Evolutionary conservation across 805 yeast genomes (phyloP), one percentile per base, ranked within the genome.

Genomic region (Brettanomyces custersianus): DNA sequence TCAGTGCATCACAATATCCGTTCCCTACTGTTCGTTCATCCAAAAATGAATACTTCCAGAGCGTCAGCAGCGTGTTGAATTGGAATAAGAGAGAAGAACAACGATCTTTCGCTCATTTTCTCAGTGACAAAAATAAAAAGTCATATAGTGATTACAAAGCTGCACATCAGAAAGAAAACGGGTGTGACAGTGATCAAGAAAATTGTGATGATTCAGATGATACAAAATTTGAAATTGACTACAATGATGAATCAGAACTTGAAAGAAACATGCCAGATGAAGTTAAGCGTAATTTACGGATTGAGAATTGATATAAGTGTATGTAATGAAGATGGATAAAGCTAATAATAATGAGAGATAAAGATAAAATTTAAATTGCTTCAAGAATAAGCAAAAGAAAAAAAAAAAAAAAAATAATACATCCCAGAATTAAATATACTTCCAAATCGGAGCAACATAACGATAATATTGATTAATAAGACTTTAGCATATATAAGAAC

Each of bases 41-140:
- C 17, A 69, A 76, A 38, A 72, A 81, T 4, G 92, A 85, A 56
- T 77, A 83, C 61, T 69, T 92, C 57, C 94, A 87, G 55, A 71
- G 86, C 51, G 87, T 86, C 31, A 73, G 90, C 55, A 65, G 94
- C 48, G 79, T 94, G 20, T 62, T 92, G 52, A 86, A 90, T 54
- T 92, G 98, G 98, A 90, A 90, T 55, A 86, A 74, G 20, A 71
- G 96, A 45, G 92, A 86, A 52, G 77, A 77, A 38, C 96, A 90
- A 54, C 85, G 84, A 49, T 80, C 94, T 4, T 82, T 85, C 53
- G 70, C 70, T 4, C 80, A 74, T 51, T 57, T 72, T 47, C 55
- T 77, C 24, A 72, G 80, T 27, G 74, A 70, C 20, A 70, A 72
- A 54, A 77, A 74, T 49, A 65, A 68, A 46, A 63, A 61, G 40